A percentile compares a stretch with the other conserved stretches of the same genome.
These are phyloP conservation scores for Penicillium hesseltinei DNA, from an alignment of 2,329 filamentous ascomycete genomes.

Conservation along the genomic window DNA sequence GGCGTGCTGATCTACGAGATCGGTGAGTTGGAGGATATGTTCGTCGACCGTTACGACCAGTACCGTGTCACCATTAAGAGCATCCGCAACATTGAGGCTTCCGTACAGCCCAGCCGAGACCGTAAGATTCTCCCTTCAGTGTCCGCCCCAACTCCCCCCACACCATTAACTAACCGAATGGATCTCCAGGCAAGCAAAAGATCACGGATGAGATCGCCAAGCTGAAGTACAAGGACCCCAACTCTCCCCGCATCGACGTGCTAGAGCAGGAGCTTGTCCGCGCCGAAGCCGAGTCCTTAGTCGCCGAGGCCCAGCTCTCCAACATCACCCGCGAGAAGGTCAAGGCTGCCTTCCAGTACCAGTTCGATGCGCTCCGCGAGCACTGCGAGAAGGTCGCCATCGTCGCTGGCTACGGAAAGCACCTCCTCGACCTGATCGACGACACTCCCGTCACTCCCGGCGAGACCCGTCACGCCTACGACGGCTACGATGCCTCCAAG, in stretches of 20 bases:
- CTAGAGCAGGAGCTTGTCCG: constrained; percentile 98
- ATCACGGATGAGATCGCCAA: constrained; percentile 98
- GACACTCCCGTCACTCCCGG: constrained; percentile 96
- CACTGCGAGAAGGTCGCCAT: constrained; percentile 98
- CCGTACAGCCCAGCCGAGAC: constrained; percentile 95
- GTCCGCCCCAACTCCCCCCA: neutral
- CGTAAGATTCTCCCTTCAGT: constrained; percentile 56
- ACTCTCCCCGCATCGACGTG: constrained; percentile 95
- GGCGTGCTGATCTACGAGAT: constrained; percentile 98
- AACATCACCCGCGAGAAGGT: constrained; percentile 99
- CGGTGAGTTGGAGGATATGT: constrained; percentile 95
- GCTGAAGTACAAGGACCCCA: constrained; percentile 99
- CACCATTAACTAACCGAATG: constrained; percentile 6
- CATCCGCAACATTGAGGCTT: constrained; percentile 98
- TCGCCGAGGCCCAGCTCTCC: constrained; percentile 95
- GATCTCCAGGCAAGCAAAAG: constrained; percentile 81
- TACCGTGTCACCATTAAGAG: constrained; percentile 99
- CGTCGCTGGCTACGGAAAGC: constrained; percentile 96
- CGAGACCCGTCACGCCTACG: constrained; percentile 92
- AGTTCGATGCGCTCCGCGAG: constrained; percentile 95
- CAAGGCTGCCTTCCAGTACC: constrained; percentile 96
- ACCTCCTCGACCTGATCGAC: constrained; percentile 93
- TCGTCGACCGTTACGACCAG: constrained; percentile 98
- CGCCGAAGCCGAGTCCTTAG: constrained; percentile 96
- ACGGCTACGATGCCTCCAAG: constrained; percentile 97